Conservation (phyloP, 2,329 filamentous ascomycete species). For the Calonectria fujianensis region DNA sequence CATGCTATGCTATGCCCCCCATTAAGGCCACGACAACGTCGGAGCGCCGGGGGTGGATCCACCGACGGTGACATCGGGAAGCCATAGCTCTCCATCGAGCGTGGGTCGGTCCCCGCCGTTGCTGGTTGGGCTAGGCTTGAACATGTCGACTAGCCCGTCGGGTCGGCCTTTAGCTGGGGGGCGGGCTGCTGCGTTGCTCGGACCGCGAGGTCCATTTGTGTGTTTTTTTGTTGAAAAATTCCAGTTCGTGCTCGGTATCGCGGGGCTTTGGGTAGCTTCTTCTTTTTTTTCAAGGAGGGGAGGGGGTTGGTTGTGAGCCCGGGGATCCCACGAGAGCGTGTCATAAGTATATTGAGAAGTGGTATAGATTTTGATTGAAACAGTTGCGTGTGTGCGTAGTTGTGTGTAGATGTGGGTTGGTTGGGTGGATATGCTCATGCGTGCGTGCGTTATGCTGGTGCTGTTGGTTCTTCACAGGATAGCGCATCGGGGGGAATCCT, state of each 20-base stretch:
- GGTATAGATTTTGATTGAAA: conserved; percentile 1
- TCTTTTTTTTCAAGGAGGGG: background rate
- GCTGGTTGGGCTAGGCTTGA: conserved; percentile 25
- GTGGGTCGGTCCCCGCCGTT: conserved; percentile 8
- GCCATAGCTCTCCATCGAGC: conserved; percentile 28
- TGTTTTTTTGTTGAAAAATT: conserved; percentile 34
- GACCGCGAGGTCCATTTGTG: conserved; percentile 49
- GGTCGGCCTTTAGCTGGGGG: conserved; percentile 40
- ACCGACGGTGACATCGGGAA: conserved; percentile 17
- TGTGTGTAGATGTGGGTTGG: background rate
- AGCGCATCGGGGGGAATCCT: conserved; percentile 63
- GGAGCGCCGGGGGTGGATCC: conserved; percentile 6
- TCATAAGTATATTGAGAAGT: conserved; percentile 17
- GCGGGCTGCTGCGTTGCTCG: conserved; percentile 35
- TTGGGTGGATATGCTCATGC: background rate
- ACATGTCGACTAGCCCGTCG: conserved; percentile 21
- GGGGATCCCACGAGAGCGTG: background rate
- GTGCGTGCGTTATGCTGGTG: background rate
- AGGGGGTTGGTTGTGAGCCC: background rate
- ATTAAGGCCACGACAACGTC: conserved; percentile 11
- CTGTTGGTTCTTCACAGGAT: conserved; percentile 61
- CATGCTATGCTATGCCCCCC: background rate
- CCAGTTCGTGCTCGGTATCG: conserved; percentile 42
- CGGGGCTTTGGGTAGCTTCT: conserved; percentile 29
- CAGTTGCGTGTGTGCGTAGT: background rate